Evolutionary conservation across 2,329 filamentous ascomycete genomes (phyloP), one percentile per base, ranked within the genome.

Genomic region (Scolecobasidium constrictum): DNA sequence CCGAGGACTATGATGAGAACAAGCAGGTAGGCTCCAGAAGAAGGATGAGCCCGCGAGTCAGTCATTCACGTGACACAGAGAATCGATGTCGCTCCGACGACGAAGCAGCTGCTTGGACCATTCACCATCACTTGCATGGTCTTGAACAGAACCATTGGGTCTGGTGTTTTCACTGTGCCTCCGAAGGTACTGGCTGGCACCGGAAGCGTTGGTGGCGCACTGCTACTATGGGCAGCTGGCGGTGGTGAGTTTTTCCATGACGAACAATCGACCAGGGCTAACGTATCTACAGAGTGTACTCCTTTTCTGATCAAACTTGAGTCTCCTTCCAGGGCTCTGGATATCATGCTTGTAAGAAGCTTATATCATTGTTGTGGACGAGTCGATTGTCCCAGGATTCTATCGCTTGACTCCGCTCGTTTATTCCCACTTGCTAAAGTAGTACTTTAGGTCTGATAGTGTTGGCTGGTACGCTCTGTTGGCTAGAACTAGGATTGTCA

Each of bases 161-260:
- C 54, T 2, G 54, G 54, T 9, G 53, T 56, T 20, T 56, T 55
- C 35, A 48, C 50, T 7, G 52, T 49, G 5, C 54, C 54, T 15
- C 45, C 45, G 22, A 48, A 46, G 15, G 49, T 56, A 35, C 46
- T 56, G 13, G 40, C 43, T 3, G 47, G 52, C 12, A 50, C 49
- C 36, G 53, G 53, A 17, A 51, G 50, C 38, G 48, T 56, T 15
- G 54, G 54, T 12, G 47, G 48, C 9, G 44, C 62, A 4, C 51
- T 68, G 7, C 55, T 68, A 7, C 53, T 68, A 19, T 68, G 65
- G 65, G n/a, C 20, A 9, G 21, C 17, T 33, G 38, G 21, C 16
- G 38, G n/a, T n/a, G n/a, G n/a, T n/a, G 21, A n/a, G 15, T 40
- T 4, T 23, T 40, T 22, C 15, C 23, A n/a, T n/a, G n/a, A n/a